A percentile compares a stretch with the other conserved stretches of the same genome.
phyloP scores from a whole-genome alignment of 495 filamentous ascomycete genomes.

The Aspergillus biplanus region DNA sequence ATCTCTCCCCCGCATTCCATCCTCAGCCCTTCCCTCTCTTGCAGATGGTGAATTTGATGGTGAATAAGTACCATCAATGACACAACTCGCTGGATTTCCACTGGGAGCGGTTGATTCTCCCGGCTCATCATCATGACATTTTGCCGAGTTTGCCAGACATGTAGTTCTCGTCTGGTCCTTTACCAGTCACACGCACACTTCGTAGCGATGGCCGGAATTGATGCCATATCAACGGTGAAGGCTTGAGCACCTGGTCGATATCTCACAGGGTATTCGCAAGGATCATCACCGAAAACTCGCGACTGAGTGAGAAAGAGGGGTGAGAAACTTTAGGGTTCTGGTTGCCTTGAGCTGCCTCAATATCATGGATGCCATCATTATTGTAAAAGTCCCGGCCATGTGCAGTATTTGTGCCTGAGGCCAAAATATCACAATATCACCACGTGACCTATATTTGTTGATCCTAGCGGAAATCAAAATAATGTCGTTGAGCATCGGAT shows the following conservation, averaged over 20 bases:
- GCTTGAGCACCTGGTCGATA: background rate
- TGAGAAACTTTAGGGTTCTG: background rate
- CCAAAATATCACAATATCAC: slow-evolving; percentile 3
- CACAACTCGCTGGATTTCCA: background rate
- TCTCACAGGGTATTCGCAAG: background rate
- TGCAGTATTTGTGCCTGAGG: slow-evolving; percentile 1
- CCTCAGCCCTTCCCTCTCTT: background rate
- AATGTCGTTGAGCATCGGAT: background rate
- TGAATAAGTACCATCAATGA: background rate
- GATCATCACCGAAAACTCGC: background rate
- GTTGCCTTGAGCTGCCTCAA: background rate
- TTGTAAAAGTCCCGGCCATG: background rate
- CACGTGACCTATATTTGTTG: slow-evolving; percentile 21
- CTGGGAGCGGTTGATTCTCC: background rate
- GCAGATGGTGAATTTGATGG: background rate
- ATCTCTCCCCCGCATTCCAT: slow-evolving; percentile 14
- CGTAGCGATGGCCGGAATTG: background rate
- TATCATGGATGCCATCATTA: too few relatives aligned
- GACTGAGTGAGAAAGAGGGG: background rate
- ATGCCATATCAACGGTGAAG: background rate
- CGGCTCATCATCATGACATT: background rate
- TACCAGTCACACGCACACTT: background rate
- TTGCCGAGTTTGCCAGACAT: background rate
- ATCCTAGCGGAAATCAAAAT: background rate
- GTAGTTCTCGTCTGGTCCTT: background rate